Conservation (phyloP, 192 early-diverging fungal species). For the Linnemannia schmuckeri region DNA sequence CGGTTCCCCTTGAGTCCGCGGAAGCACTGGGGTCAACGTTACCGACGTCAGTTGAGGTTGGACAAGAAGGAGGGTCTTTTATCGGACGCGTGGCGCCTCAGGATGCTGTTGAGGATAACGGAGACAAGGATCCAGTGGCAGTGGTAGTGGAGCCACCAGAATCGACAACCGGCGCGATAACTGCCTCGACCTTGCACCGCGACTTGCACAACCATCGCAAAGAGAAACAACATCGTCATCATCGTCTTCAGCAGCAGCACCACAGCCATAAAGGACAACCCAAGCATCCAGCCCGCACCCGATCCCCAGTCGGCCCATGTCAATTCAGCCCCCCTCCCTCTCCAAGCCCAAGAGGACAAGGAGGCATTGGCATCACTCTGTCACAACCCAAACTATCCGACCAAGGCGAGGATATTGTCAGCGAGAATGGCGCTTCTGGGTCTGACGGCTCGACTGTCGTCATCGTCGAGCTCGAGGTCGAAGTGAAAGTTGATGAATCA, state of each 20-base stretch:
- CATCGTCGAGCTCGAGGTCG: background rate
- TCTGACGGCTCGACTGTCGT: background rate
- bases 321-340: background rate
- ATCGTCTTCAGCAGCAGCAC: background rate
- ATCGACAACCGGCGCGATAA: background rate
- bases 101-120: background rate
- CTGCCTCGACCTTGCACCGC: background rate
- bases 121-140: background rate
- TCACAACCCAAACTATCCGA: background rate
- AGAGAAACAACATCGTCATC: background rate
- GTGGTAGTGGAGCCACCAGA: background rate
- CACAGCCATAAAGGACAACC: background rate
- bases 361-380: background rate
- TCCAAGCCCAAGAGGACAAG: background rate
- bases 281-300: background rate
- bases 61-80: background rate
- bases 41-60: too few species aligned
- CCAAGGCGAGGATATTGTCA: background rate
- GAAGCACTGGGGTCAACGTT: background rate
- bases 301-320: background rate
- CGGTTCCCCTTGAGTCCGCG: background rate
- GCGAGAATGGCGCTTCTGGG: background rate
- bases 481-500: background rate
- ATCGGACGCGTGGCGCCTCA: background rate
- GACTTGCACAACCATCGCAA: too few species aligned